Evolutionary conservation across 164 flowering plant genomes (phyloP), one percentile per base, ranked within the genome.

Genomic region (Nymphaea colorata): DNA sequence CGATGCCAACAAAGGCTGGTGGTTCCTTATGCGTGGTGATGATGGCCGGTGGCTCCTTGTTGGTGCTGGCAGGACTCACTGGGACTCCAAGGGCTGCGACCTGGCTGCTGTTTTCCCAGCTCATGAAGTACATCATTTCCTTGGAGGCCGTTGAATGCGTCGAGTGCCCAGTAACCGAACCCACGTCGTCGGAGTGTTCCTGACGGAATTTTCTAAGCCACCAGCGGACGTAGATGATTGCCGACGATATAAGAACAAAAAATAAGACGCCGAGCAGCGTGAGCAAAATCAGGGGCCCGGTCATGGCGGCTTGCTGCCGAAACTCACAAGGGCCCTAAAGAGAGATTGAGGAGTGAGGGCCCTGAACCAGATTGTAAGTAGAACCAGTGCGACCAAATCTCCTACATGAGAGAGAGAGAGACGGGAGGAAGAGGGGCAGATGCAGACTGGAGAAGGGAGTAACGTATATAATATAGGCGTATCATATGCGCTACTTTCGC

Each of bases 231-330:
- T 61, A 61, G 12, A 17, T 8, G 64, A 61, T 17, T 17, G 25
- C 64, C 3, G 3, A 17, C n/a, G 42, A 17, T 61, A 61, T 12
- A 41, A 41, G 7, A 17, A 61, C 8, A 17, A 6, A 11, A 17
- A 61, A 11, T 25, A 6, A 59, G 59, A 66, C 15, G 3, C 68
- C 41, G 45, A 42, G 81, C 79, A 59, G 91, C 89, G 96, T 88
- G 97, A 72, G 82, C 93, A 41, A 7, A 51, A 51, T 4, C 14
- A 4, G 12, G 8, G 14, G 14, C 12, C 57, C 14, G 57, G 57
- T 51, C 57, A 51, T 51, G 14, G 8, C 15, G 12, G 36, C 36
- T 25, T 25, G 36, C 36, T 25, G 36, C 36, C 36, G 36, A 25
- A 1, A 25, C 36, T 25, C 36, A 25, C 36, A 25, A 25, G 36